Percentiles rank a stretch among this genome's conserved stretches.
Conservation (phyloP, 805 yeast genomes). For the Candida nitratophila region DNA sequence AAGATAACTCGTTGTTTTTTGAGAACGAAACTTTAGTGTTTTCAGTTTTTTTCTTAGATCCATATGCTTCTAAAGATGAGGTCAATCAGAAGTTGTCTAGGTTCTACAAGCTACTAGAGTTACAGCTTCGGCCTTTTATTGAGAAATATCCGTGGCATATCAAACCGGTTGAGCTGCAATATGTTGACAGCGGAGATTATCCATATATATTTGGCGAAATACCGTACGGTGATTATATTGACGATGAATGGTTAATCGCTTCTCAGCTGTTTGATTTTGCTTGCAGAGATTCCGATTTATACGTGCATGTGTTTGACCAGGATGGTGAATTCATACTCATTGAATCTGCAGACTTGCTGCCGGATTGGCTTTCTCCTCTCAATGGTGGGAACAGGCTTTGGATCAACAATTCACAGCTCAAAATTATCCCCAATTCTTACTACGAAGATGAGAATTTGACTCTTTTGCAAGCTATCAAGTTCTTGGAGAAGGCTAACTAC, state of each 20-base stretch:
- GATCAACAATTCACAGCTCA: conserved; percentile 36
- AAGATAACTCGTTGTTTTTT: too few relatives aligned
- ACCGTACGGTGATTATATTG: conserved; percentile 34
- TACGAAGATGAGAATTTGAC: conserved; percentile 27
- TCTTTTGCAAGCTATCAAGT: conserved; percentile 33
- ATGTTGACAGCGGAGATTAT: too few relatives aligned
- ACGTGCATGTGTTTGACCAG: conserved; percentile 40
- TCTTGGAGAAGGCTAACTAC: conserved; percentile 30
- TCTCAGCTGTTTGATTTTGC: conserved; percentile 31
- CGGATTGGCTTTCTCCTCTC: conserved; percentile 39
- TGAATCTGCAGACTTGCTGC: conserved; percentile 40
- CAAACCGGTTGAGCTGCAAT: conserved; percentile 17
- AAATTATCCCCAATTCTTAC: conserved; percentile 33
- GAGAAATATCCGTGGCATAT: conserved; percentile 36
- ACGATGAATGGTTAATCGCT: conserved; percentile 40
- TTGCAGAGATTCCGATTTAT: conserved; percentile 25
- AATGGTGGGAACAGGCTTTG: conserved; percentile 45
- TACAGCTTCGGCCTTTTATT: conserved; percentile 29
- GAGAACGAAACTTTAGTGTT: too few relatives aligned
- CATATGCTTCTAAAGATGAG: conserved; percentile 18
- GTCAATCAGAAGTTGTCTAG: conserved; percentile 6
- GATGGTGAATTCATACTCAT: conserved; percentile 52
- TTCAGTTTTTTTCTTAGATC: conserved; percentile 23
- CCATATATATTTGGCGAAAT: conserved; percentile 32
- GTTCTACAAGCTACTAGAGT: conserved; percentile 14